Conservation (phyloP, 495 filamentous ascomycete species). For the Daldinia decipiens region DNA sequence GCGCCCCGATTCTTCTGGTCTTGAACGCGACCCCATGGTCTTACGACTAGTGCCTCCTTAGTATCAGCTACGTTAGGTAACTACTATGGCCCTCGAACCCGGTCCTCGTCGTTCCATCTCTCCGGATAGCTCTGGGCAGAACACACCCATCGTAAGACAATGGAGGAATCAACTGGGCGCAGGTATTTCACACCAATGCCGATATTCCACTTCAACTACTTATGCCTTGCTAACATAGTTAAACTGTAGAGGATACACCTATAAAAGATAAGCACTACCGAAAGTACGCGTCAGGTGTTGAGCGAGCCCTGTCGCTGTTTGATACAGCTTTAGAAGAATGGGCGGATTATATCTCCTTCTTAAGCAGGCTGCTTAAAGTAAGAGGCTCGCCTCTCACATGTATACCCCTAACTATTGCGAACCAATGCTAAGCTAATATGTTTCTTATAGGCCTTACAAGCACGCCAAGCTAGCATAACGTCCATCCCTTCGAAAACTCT, state of each 20-base stretch:
- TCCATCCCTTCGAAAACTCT: slow-evolving; percentile 83
- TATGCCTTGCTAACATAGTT: slow-evolving; percentile 24
- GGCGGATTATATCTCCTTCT: slow-evolving; percentile 98
- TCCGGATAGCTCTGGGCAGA: slow-evolving; percentile 80
- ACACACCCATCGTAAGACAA: slow-evolving; percentile 72
- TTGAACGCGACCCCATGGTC: slow-evolving; percentile 46
- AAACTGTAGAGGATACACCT: slow-evolving; percentile 66
- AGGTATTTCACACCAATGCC: slow-evolving; percentile 49
- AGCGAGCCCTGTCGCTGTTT: slow-evolving; percentile 88
- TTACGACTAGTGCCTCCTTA: slow-evolving; percentile 44
- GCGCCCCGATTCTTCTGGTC: slow-evolving; percentile 34
- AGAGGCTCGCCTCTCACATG: background rate
- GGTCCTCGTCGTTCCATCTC: slow-evolving; percentile 73
- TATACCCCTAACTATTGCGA: background rate
- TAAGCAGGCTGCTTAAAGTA: slow-evolving; percentile 91
- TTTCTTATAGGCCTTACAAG: slow-evolving; percentile 79
- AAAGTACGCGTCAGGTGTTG: slow-evolving; percentile 87
- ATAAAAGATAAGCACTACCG: slow-evolving; percentile 92
- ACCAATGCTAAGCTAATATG: slow-evolving; percentile 24
- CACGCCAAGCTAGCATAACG: slow-evolving; percentile 74
- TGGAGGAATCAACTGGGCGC: slow-evolving; percentile 64
- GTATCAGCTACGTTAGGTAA: slow-evolving; percentile 44
- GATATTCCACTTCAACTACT: background rate
- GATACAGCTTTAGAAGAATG: slow-evolving; percentile 96
- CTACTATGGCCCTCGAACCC: slow-evolving; percentile 77